Evolutionary conservation across 2,329 filamentous ascomycete genomes (phyloP).

Genomic region (Gnomoniopsis sp.): DNA sequence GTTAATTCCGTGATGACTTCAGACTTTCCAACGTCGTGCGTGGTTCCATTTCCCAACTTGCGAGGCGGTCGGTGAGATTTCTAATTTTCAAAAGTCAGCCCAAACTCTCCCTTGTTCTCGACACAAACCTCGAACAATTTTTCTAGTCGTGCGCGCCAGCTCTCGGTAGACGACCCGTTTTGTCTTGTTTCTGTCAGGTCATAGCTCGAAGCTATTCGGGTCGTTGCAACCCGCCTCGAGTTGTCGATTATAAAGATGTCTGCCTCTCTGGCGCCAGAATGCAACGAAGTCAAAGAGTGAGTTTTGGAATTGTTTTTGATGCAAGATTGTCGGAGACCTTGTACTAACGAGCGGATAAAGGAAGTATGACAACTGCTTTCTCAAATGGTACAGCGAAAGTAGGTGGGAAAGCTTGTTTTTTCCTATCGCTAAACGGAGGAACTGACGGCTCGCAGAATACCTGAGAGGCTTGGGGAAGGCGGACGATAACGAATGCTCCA

Average conservation of each 20-base stretch:
- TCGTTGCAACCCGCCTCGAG: not conserved
- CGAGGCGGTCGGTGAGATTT: no score
- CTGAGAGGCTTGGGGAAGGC: slow-evolving; percentile 77
- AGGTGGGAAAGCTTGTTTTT: slow-evolving; percentile 32
- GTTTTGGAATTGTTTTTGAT: slow-evolving; percentile 25
- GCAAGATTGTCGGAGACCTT: not conserved
- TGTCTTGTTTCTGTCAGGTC: not conserved
- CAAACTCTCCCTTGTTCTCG: no score
- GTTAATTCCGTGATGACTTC: no score
- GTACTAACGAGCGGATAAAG: slow-evolving; percentile 50
- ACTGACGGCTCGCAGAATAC: slow-evolving; percentile 62
- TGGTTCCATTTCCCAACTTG: no score
- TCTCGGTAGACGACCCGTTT: no score
- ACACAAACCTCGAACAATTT: no score
- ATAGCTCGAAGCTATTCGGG: not conserved
- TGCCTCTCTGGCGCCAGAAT: slow-evolving; percentile 89
- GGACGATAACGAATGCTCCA: slow-evolving; percentile 75
- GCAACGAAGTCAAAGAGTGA: slow-evolving; percentile 94
- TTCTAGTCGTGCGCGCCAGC: no score
- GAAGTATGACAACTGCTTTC: slow-evolving; percentile 87
- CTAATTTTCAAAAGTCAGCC: no score
- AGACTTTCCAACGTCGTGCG: no score
- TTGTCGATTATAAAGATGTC: slow-evolving; percentile 61
- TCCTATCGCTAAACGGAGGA: not conserved
- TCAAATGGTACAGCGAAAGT: slow-evolving; percentile 99